A percentile compares a stretch with the other conserved stretches of the same genome.
These are phyloP conservation scores for Pichia sp. DNA, from an alignment of 1,139 yeast species.

Conservation along the genomic window DNA sequence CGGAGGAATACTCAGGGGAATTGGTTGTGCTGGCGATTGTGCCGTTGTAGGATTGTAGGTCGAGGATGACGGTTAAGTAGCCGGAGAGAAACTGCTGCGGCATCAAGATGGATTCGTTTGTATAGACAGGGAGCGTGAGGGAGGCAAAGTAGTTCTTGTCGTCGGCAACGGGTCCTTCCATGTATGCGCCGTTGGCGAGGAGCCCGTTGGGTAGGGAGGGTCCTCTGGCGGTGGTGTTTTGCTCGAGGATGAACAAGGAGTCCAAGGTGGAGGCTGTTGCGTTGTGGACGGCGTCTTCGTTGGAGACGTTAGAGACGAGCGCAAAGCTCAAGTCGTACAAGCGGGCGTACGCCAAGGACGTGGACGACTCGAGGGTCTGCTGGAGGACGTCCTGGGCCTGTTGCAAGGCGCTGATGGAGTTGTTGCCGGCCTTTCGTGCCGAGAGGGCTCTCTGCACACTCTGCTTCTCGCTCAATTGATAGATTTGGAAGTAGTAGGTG, in stretches of 20 bases:
- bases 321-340: conserved; percentile 50
- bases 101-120: conserved; percentile 69
- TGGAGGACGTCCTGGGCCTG: conserved; percentile 45
- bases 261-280: conserved; percentile 35
- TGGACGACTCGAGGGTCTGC: conserved; percentile 60
- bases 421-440: conserved; percentile 69
- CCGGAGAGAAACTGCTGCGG: conserved; percentile 62
- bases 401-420: conserved; percentile 36
- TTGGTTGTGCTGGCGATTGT: conserved; percentile 45
- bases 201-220: conserved; percentile 37
- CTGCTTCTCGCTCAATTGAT: conserved; percentile 62
- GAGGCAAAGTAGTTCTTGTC: conserved; percentile 44
- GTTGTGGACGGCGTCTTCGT: conserved; percentile 35
- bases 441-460: conserved; percentile 56
- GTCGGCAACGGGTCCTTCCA: conserved; percentile 58
- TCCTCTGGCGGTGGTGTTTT: conserved; percentile 2
- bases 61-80: conserved; percentile 61
- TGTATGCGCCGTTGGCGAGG: conserved; percentile 37
- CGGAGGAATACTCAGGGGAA: conserved; percentile 35
- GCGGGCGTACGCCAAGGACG: conserved; percentile 59
- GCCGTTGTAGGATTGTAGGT: conserved; percentile 48
- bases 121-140: conserved; percentile 63
- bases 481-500: conserved; percentile 62
- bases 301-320: conserved; percentile 28
- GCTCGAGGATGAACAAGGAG: conserved; percentile 35